A percentile compares a stretch with the other conserved stretches of the same genome.
Evolutionary conservation across 352 stramenopile genomes (phyloP).

Genomic region (Phytophthora sp.): DNA sequence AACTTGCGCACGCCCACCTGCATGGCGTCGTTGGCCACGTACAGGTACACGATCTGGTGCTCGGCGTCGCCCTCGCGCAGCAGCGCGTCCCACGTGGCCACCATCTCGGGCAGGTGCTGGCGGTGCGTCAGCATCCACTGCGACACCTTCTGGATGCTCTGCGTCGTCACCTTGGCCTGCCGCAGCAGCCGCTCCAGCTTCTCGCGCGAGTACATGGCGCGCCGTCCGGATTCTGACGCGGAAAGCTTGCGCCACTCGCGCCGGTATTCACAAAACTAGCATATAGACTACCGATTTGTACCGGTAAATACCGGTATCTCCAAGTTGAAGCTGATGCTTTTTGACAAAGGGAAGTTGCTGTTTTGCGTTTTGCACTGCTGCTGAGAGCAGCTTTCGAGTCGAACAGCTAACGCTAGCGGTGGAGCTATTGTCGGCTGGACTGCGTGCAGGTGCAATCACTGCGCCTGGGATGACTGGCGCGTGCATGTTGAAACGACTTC

Average conservation of each 20-base stretch:
- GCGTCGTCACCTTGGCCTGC: constrained; percentile 76
- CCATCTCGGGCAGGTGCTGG: constrained; percentile 64
- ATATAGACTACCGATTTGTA: neutral
- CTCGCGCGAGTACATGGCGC: constrained; percentile 55
- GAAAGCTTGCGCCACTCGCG: too few species aligned
- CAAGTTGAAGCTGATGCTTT: neutral
- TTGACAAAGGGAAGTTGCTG: neutral
- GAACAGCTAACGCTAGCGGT: too few species aligned
- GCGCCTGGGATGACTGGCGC: too few species aligned
- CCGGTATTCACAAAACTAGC: too few species aligned
- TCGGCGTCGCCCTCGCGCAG: constrained; percentile 53
- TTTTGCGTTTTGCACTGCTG: neutral
- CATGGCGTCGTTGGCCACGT: constrained; percentile 89
- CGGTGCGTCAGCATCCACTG: constrained; percentile 80
- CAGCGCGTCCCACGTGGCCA: constrained; percentile 60
- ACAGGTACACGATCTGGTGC: constrained; percentile 85
- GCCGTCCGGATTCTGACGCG: too few species aligned
- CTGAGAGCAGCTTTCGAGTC: too few species aligned
- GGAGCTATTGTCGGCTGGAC: too few species aligned
- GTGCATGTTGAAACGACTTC: neutral
- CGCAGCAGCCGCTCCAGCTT: constrained; percentile 73
- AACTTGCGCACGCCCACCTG: constrained; percentile 85
- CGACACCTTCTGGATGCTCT: constrained; percentile 84
- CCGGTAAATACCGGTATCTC: neutral
- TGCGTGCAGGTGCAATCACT: too few species aligned